Percentiles rank a stretch among this genome's conserved stretches.
phyloP scores from a whole-genome alignment of 2,329 filamentous ascomycete genomes.

The Phaeosphaeriaceae sp. region DNA sequence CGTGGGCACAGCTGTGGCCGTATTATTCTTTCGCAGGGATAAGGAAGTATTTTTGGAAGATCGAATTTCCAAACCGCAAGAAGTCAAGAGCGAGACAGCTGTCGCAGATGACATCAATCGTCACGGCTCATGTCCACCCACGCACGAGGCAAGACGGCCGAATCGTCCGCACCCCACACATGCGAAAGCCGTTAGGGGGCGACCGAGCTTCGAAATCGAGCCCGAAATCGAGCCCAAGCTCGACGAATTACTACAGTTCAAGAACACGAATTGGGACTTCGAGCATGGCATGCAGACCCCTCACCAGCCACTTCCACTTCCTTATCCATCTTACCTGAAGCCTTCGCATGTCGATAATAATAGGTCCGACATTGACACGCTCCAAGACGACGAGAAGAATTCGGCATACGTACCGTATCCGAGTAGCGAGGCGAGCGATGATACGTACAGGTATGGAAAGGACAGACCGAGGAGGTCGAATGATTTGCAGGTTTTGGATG shows the following conservation, averaged over 20 bases:
- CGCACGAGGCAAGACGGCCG: not conserved
- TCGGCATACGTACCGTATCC: not conserved
- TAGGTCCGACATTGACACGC: not conserved
- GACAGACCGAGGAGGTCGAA: not conserved
- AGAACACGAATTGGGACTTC: not conserved
- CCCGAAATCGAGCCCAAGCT: not conserved
- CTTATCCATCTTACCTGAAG: not conserved
- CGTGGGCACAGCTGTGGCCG: not conserved
- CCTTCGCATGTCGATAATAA: not conserved
- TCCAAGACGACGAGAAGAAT: constrained; percentile 1
- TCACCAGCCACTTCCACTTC: not conserved
- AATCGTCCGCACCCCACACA: not conserved
- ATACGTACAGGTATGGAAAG: not conserved
- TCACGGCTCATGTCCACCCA: not conserved
- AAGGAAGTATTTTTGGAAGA: constrained; percentile 4
- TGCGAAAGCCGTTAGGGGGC: not conserved
- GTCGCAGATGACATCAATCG: not conserved
- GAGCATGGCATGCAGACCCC: not conserved
- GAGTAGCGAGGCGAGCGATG: not conserved
- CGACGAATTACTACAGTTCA: not conserved
- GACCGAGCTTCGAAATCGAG: not conserved
- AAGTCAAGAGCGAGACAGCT: not conserved
- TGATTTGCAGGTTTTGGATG: not conserved
- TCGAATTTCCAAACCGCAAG: not conserved
- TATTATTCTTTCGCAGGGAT: constrained; percentile 2